Evolutionary conservation across 306 rosid species (phyloP), one percentile per base, ranked within the genome.

Genomic region (Corylus heterophylla): DNA sequence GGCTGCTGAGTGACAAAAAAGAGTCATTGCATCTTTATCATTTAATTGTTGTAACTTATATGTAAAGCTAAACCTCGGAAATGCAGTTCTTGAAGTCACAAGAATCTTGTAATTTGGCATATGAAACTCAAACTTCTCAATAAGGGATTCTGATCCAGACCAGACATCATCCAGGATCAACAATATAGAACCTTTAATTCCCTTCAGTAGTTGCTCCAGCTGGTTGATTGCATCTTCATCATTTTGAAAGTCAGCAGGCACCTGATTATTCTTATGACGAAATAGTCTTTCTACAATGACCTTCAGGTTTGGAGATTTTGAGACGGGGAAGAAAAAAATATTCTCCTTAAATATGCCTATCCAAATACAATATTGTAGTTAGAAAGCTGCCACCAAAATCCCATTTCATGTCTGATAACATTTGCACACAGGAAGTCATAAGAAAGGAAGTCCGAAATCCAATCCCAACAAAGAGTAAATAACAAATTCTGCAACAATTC

Each of bases 111-210:
- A 88, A 20, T 80, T 68, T 54, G 88, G 72, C 6, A 83, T 80
- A 45, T 73, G 17, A 50, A 86, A 83, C 27, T 18, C 12, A 22
- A 90, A 83, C 4, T 85, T 87, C 0, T 89, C 89, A 63, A 90
- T 61, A 56, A 90, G 84, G 73, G 63, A 64, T 55, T 75, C 91
- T 18, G 92, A 80, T 44, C 74, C 82, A 0, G 64, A 51, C 90
- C 86, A 83, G 77, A 92, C 91, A 78, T 88, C 90, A 58, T 92
- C 97, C 18, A 92, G 49, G 17, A 92, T 90, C 83, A 90, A 68
- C 79, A 92, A 16, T 5, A 83, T 47, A 50, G 86, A 88, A 18
- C 35, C 14, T 69, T 70, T 71, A 71, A 78, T 71, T 52, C 44
- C 22, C 25, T 73, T 82, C 37, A 88, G 58, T 78, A 84, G 81